Base-by-base conservation (phyloP, 305 asterid genomes). In the Withania somnifera region DNA sequence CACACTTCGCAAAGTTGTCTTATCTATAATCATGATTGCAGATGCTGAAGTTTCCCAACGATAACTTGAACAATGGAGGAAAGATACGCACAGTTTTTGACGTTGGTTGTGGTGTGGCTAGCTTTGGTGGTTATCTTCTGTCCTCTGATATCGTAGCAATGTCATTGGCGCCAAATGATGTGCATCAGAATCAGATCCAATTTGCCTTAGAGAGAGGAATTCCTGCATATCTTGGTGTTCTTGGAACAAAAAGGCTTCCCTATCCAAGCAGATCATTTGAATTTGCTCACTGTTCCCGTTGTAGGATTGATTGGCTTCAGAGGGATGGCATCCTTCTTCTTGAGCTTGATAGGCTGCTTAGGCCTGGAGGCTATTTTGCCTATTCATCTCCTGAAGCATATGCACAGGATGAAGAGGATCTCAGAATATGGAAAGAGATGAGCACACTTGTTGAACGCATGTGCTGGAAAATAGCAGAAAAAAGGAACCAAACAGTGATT, bases 121-220 rank as follows among this genome's bases (percentile, higher is more conserved):
- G 98, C 84, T 94, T 92, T 78, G 98, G 98, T 36, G 98, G 89
- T 50, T 94, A 92, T 87, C 97, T 94, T 78, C 95, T 94, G 58
- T 86, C 97, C 26, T 94, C 97, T 9, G 88, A 90, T 77, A 90
- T 95, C 71, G 83, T 95, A 83, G 38, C 98, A 64, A 93, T 95
- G 98, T 95, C 98, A 32, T 88, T 95, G 79, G 98, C 98, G 56
- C 98, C 98, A 5, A 95, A 95, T 15, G 98, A 95, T 77, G 98
- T 95, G 86, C 98, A 95, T 86, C 97, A 95, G 83, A 95, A 95
- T 85, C 98, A 95, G 87, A 95, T 95, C 88, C 98, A 95, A 82
- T 95, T 95, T 87, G 98, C 98, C 67, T 83, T 95, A 79, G 98
- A 95, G 86, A 91, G 98, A 88, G 98, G 98, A 82, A 92, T 94